Base-by-base conservation (phyloP, 192 early-diverging fungal species). In the Radiomyces spectabilis region DNA sequence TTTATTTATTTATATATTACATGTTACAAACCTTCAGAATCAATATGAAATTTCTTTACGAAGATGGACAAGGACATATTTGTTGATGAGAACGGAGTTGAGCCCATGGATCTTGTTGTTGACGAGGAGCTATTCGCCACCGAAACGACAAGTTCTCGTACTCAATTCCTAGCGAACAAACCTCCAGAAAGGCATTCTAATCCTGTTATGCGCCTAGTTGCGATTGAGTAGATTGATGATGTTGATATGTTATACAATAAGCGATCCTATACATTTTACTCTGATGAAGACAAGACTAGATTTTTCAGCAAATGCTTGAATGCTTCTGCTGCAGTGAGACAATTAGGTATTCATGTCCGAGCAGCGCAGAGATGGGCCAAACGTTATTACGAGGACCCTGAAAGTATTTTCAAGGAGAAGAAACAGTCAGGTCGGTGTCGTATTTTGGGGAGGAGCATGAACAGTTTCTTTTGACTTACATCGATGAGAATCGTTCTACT, bases 371-470 rank as follows among this genome's bases (percentile, higher is more conserved):
- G 31, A 57, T 57, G 44, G 55, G 55, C 30, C 9, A 57, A 46
- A 31, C 55, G 6, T 10, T 57, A 48, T 51, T 21, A 59, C 5
- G 39, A 33, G 38, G 45, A 50, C 34, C 57, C 57, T 51, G 57
- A 59, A 2, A 50, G 57, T 19, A 59, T 50, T 32, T 59, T 59
- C 22, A 40, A 59, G 30, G 42, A 59, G 21, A 30, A 29, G 26
- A 33, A 57, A 57, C 46, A 50, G 18, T 8, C 24, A 46, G 55
- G 44, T 13, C 27, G 48, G 5, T 38, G 1, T 42, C 29, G 39
- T 59, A 59, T 59, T 42, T 59, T n/a, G 8, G 38, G 1, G 57
- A 59, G 30, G 48, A 59, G 38, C 57, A 59, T 44, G 37, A 59
- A 21, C 16, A 33, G 16, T 25, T 51, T 51, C 3, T 59, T 51